phyloP scores from a whole-genome alignment of 768 basidiomycete species.

The Podaxis carcinomalis region DNA sequence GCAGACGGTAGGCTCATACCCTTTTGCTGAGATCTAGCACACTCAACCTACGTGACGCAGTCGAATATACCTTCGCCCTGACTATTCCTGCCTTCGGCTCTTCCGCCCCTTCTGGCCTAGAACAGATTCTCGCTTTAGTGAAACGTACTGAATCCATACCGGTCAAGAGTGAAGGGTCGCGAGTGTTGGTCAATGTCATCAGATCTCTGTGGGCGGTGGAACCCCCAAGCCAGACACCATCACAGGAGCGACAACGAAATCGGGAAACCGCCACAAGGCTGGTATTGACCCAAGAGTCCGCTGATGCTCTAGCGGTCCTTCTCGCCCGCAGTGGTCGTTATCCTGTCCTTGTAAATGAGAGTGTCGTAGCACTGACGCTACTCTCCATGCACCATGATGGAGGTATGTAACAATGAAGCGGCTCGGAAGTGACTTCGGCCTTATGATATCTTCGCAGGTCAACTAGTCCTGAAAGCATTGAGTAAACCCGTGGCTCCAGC shows the following conservation, averaged over 20 bases:
- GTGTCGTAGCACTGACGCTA: slow-evolving; percentile 76
- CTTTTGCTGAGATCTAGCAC: neutral
- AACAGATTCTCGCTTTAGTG: slow-evolving; percentile 70
- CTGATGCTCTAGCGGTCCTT: slow-evolving; percentile 62
- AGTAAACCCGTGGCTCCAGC: slow-evolving; percentile 29
- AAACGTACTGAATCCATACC: slow-evolving; percentile 77
- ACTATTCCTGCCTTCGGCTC: slow-evolving; percentile 38
- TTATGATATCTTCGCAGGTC: slow-evolving; percentile 35
- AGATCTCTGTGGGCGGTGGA: slow-evolving; percentile 58
- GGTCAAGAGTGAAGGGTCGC: slow-evolving; percentile 85
- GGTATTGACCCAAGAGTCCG: slow-evolving; percentile 50
- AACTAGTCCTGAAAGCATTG: slow-evolving; percentile 59
- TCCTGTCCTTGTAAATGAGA: slow-evolving; percentile 85
- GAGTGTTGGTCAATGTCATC: slow-evolving; percentile 82
- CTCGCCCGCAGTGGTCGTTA: slow-evolving; percentile 76
- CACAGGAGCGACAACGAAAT: slow-evolving; percentile 40
- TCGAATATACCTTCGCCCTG: slow-evolving; percentile 46
- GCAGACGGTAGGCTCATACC: slow-evolving; percentile 51
- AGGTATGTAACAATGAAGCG: slow-evolving; percentile 39
- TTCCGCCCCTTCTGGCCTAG: slow-evolving; percentile 40
- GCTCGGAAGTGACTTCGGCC: neutral
- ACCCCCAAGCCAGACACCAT: slow-evolving; percentile 14
- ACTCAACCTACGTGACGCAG: slow-evolving; percentile 17
- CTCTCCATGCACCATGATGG: slow-evolving; percentile 63
- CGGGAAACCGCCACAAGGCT: slow-evolving; percentile 49